These are phyloP conservation scores for Mortierella polycephala DNA, from an alignment of 371 early-diverging fungal species.

Conservation along the genomic window DNA sequence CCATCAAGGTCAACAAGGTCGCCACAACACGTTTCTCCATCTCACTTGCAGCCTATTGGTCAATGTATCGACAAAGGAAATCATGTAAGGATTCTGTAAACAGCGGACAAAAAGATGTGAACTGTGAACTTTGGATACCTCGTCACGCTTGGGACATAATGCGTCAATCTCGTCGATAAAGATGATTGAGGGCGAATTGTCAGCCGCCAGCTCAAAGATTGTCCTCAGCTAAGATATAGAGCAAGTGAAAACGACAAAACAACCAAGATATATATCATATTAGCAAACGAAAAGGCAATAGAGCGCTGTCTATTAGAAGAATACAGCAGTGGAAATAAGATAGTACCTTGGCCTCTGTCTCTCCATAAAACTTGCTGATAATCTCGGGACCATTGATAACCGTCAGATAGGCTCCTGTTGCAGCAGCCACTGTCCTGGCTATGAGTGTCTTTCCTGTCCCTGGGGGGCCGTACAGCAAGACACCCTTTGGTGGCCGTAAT, in stretches of 20 bases:
- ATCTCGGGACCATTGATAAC: slow-evolving; percentile 97
- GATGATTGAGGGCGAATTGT: slow-evolving; percentile 90
- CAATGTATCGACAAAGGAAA: background rate
- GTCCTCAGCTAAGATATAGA: slow-evolving; percentile 67
- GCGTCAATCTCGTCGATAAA: slow-evolving; percentile 99
- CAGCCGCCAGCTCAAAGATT: slow-evolving; percentile 86
- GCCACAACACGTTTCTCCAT: slow-evolving; percentile 95
- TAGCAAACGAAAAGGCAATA: slow-evolving; percentile 1
- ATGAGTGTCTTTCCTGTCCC: slow-evolving; percentile 99
- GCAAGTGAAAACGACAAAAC: background rate
- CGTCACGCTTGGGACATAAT: slow-evolving; percentile 92
- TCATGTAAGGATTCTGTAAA: background rate
- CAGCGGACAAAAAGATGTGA: background rate
- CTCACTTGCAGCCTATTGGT: slow-evolving; percentile 68
- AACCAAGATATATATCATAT: background rate
- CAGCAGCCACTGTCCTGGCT: slow-evolving; percentile 89
- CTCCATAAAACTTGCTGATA: slow-evolving; percentile 95
- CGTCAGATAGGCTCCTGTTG: slow-evolving; percentile 84
- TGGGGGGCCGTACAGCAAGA: slow-evolving; percentile 96
- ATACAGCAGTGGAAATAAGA: too few species aligned
- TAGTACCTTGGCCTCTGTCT: slow-evolving; percentile 88
- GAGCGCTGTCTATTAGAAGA: too few species aligned
- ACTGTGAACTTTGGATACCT: slow-evolving; percentile 54
- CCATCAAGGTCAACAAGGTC: slow-evolving; percentile 96
- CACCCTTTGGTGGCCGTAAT: slow-evolving; percentile 90